phyloP scores from a whole-genome alignment of 352 stramenopile genomes.

The Pilasporangium apinafurcum region DNA sequence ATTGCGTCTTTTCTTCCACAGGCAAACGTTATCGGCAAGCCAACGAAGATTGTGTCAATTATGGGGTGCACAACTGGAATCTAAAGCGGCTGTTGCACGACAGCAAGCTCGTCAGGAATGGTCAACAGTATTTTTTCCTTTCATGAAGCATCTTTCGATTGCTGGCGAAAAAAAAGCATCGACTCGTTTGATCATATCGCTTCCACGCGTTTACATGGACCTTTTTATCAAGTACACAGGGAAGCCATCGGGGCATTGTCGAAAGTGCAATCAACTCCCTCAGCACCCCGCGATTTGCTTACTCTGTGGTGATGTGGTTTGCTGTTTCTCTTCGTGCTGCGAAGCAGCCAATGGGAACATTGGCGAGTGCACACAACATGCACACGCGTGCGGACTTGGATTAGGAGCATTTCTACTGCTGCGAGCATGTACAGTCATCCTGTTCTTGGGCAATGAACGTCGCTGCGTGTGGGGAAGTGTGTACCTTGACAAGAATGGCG shows the following conservation, averaged over 20 bases:
- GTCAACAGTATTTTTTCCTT: no score
- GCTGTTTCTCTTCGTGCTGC: slow-evolving; percentile 73
- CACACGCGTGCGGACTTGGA: slow-evolving; percentile 54
- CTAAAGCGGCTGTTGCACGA: slow-evolving; percentile 54
- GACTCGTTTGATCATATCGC: slow-evolving; percentile 21
- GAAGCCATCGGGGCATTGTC: slow-evolving; percentile 45
- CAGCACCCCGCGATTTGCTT: slow-evolving; percentile 73
- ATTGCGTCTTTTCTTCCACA: slow-evolving; percentile 61
- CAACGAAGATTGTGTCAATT: slow-evolving; percentile 64
- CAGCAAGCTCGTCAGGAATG: slow-evolving; percentile 15
- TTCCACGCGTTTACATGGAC: slow-evolving; percentile 78
- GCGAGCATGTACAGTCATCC: slow-evolving; percentile 72
- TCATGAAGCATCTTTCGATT: no score
- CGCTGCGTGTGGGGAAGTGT: slow-evolving; percentile 79
- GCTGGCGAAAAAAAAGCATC: slow-evolving; percentile 2
- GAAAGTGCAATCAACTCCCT: slow-evolving; percentile 48
- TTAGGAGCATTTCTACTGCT: slow-evolving; percentile 61
- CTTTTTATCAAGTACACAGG: slow-evolving; percentile 78
- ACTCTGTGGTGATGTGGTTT: slow-evolving; percentile 67
- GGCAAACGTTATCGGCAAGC: slow-evolving; percentile 42
- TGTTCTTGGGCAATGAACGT: slow-evolving; percentile 77
- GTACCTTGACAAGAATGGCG: slow-evolving; percentile 83
- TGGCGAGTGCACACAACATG: slow-evolving; percentile 73
- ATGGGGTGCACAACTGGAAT: slow-evolving; percentile 66
- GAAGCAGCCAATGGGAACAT: slow-evolving; percentile 42